These are phyloP conservation scores for Leucogyrophana mollusca DNA, from an alignment of 768 basidiomycete species.

Conservation along the genomic window DNA sequence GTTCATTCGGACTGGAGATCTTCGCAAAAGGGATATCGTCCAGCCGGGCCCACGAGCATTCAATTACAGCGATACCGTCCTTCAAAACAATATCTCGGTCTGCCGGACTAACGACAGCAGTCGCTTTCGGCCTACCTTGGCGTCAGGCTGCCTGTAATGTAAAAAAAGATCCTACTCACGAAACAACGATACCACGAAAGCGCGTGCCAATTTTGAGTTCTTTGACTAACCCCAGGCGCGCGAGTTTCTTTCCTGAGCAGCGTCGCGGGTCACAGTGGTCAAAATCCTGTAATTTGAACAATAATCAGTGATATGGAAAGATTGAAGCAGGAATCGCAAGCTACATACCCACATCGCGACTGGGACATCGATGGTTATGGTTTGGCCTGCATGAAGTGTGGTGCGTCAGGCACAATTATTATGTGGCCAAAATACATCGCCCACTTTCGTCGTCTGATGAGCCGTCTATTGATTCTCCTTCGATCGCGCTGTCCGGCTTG, in stretches of 20 bases:
- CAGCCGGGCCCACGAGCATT: slow-evolving; percentile 96
- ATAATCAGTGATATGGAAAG: background rate
- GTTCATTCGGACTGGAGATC: slow-evolving; percentile 90
- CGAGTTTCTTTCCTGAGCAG: slow-evolving; percentile 88
- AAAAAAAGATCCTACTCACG: slow-evolving; percentile 55
- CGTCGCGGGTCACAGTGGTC: slow-evolving; percentile 93
- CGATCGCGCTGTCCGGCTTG: slow-evolving; percentile 61
- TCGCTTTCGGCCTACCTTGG: slow-evolving; percentile 76
- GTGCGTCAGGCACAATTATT: background rate
- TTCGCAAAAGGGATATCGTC: slow-evolving; percentile 95
- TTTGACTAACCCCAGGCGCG: slow-evolving; percentile 80
- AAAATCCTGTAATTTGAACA: slow-evolving; percentile 67
- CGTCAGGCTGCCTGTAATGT: background rate
- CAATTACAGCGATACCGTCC: slow-evolving; percentile 91
- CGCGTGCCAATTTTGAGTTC: slow-evolving; percentile 81
- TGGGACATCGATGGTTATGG: slow-evolving; percentile 69
- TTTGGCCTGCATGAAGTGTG: slow-evolving; percentile 9
- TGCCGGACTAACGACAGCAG: slow-evolving; percentile 71
- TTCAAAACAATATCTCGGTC: slow-evolving; percentile 78
- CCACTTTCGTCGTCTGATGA: slow-evolving; percentile 31
- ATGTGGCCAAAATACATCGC: slow-evolving; percentile 14
- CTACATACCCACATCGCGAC: slow-evolving; percentile 94
- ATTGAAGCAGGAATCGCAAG: background rate
- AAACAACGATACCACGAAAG: slow-evolving; percentile 91
- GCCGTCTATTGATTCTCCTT: slow-evolving; percentile 38